Evolutionary conservation across 2,329 filamentous ascomycete species (phyloP), one percentile per base, ranked within the genome.

Genomic region (Shiraia sp.): DNA sequence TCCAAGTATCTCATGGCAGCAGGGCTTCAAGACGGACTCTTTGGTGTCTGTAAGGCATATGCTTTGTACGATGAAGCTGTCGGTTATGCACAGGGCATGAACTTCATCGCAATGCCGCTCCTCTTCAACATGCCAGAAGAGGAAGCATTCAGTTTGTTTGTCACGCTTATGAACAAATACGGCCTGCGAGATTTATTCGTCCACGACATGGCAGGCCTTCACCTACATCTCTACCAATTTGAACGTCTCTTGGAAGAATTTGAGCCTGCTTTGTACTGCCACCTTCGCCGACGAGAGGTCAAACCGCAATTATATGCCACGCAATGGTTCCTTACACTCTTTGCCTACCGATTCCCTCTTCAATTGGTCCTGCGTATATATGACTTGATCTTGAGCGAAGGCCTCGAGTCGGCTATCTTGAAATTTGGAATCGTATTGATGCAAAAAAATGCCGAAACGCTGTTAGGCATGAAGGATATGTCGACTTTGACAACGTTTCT

Each of bases 311-410:
- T 99, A 7, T 99, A 99, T 66, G 93, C 93, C 31, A 99, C 93
- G 0, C 93, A 99, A 69, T 99, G 93, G 93, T 99, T 99, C 72
- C 79, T 99, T 35, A 99, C 93, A 0, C 79, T 99, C n/a, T 99
- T 99, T 65, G 90, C 92, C 23, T 99, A 99, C 69, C 88, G 95
- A 29, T 99, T 99, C 69, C 93, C 93, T 7, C 79, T 99, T 6
- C 93, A 99, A 65, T 82, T 99, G 8, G 93, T 99, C 6, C 84
- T 99, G 43, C 88, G 93, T 23, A 95, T 99, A 36, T 99, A 97
- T 70, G 93, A 99, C 65, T 75, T 99, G 40, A 93, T 99, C 36
- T 78, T 99, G 13, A 93, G 89, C 32, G 92, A 97, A 70, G 93
- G 95, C 2, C 77, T 99, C 12, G 88, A 90, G 38, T 78, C 76